Conservation (phyloP, 257 asterid species). For the Buddleja alternifolia region DNA sequence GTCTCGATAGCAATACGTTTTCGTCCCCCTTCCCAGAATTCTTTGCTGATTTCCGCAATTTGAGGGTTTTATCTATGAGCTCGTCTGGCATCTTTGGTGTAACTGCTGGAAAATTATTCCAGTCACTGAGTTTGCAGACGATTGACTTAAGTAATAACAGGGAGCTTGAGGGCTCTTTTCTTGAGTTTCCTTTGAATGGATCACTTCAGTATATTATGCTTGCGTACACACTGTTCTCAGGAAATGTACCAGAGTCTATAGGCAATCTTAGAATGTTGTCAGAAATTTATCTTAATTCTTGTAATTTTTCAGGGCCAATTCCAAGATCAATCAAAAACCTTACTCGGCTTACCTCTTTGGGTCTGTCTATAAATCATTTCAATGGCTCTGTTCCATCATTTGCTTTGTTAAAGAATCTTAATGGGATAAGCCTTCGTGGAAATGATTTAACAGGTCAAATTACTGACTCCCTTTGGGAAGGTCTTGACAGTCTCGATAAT, state of each 20-base stretch:
- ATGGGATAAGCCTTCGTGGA: slow-evolving; percentile 7
- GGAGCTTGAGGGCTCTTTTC: slow-evolving; percentile 55
- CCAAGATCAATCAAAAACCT: slow-evolving; percentile 54
- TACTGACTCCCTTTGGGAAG: slow-evolving; percentile 40
- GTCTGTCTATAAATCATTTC: slow-evolving; percentile 45
- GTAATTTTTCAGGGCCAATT: slow-evolving; percentile 53
- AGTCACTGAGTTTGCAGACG: slow-evolving; percentile 36
- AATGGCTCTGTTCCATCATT: slow-evolving; percentile 54
- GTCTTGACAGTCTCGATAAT: slow-evolving; percentile 41
- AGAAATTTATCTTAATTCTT: slow-evolving; percentile 36
- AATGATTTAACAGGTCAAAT: slow-evolving; percentile 49
- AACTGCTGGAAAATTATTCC: slow-evolving; percentile 49
- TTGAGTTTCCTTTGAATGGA: slow-evolving; percentile 50
- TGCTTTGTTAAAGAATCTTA: slow-evolving; percentile 42
- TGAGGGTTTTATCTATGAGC: slow-evolving; percentile 38
- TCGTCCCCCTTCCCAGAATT: slow-evolving; percentile 45
- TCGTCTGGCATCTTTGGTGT: slow-evolving; percentile 43
- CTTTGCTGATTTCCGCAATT: slow-evolving; percentile 44
- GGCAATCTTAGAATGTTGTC: slow-evolving; percentile 48
- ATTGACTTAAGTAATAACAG: slow-evolving; percentile 47
- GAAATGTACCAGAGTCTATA: slow-evolving; percentile 54
- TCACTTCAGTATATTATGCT: slow-evolving; percentile 50
- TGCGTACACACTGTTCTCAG: slow-evolving; percentile 45
- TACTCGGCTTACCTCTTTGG: slow-evolving; percentile 41
- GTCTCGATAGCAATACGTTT: slow-evolving; percentile 44